These are phyloP conservation scores for Torulaspora globosa DNA, from an alignment of 1,139 yeast genomes.

Conservation along the genomic window DNA sequence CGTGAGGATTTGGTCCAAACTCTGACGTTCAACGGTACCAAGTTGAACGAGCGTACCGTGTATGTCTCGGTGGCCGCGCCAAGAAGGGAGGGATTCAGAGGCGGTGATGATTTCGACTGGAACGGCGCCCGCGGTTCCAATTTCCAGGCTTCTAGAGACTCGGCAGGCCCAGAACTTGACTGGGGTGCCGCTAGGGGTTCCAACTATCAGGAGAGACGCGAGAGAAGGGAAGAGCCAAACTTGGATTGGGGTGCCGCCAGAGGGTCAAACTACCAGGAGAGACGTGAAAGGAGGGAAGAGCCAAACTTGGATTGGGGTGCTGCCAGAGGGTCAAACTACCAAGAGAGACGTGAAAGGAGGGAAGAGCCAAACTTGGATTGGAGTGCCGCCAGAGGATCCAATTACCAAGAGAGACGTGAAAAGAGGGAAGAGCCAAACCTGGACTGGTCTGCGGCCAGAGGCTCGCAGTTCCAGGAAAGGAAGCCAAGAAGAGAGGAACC, in stretches of 20 bases:
- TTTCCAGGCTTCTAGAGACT: constrained; percentile 33
- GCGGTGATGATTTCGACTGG: constrained; percentile 37
- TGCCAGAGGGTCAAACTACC: constrained; percentile 41
- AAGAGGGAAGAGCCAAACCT: constrained; percentile 35
- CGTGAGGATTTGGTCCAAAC: constrained; percentile 68
- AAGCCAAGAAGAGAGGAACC: constrained; percentile 44
- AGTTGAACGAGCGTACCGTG: constrained; percentile 70
- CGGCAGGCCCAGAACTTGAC: constrained; percentile 46
- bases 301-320: constrained; percentile 43
- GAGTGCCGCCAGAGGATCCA: constrained; percentile 41
- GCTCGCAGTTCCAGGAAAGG: constrained; percentile 36
- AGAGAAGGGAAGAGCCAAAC: constrained; percentile 48
- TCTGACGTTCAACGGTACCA: constrained; percentile 57
- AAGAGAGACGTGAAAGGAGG: constrained; percentile 31
- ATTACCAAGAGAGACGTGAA: constrained; percentile 36
- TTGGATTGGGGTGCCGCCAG: constrained; percentile 63
- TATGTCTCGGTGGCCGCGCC: constrained; percentile 92
- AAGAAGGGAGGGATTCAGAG: constrained; percentile 50
- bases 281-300: constrained; percentile 31
- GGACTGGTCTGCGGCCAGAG: constrained; percentile 45
- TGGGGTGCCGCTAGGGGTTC: constrained; percentile 41
- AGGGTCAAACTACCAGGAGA: constrained; percentile 34
- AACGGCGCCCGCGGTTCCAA: constrained; percentile 25
- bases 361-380: constrained; percentile 39
- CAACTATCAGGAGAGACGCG: constrained; percentile 30